Evolutionary conservation across 768 basidiomycete species (phyloP).

Genomic region (Lanmaoa pseudosensibilis): DNA sequence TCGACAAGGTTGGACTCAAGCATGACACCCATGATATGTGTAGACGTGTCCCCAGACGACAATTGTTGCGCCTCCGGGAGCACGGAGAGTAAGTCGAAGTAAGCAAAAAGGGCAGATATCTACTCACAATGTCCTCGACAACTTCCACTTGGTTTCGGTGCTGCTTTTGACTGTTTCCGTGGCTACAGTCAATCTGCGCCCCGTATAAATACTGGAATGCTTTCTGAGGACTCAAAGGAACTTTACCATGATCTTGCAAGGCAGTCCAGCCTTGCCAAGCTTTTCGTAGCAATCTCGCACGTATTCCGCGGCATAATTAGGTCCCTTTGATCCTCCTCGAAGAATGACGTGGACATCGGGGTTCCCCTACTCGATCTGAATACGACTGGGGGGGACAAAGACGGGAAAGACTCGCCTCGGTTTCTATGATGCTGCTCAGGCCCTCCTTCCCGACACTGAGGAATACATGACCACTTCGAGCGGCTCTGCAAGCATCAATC

Average conservation of each 20-base stretch:
- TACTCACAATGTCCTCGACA: slow-evolving; percentile 80
- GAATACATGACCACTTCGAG: slow-evolving; percentile 90
- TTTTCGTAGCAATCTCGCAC: slow-evolving; percentile 76
- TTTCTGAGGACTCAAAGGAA: neutral
- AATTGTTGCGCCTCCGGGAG: slow-evolving; percentile 64
- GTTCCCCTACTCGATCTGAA: slow-evolving; percentile 60
- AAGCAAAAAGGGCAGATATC: slow-evolving; percentile 2
- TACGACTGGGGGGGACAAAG: neutral
- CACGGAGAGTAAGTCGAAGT: slow-evolving; percentile 12
- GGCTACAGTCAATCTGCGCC: slow-evolving; percentile 88
- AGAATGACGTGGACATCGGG: slow-evolving; percentile 93
- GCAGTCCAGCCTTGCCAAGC: slow-evolving; percentile 74
- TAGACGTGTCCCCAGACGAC: slow-evolving; percentile 66
- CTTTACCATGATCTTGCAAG: slow-evolving; percentile 83
- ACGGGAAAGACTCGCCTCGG: slow-evolving; percentile 52
- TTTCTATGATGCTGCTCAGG: slow-evolving; percentile 91
- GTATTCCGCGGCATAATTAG: slow-evolving; percentile 81
- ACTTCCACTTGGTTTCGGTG: slow-evolving; percentile 87
- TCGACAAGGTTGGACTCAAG: slow-evolving; percentile 89
- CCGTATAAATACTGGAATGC: neutral
- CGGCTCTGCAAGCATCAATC: slow-evolving; percentile 93
- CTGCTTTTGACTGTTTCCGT: slow-evolving; percentile 93
- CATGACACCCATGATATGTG: slow-evolving; percentile 90
- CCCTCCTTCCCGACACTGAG: slow-evolving; percentile 97
- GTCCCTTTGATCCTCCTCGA: slow-evolving; percentile 85